These are phyloP conservation scores for Metschnikowia anglica DNA, from an alignment of 805 yeast genomes.

Conservation along the genomic window DNA sequence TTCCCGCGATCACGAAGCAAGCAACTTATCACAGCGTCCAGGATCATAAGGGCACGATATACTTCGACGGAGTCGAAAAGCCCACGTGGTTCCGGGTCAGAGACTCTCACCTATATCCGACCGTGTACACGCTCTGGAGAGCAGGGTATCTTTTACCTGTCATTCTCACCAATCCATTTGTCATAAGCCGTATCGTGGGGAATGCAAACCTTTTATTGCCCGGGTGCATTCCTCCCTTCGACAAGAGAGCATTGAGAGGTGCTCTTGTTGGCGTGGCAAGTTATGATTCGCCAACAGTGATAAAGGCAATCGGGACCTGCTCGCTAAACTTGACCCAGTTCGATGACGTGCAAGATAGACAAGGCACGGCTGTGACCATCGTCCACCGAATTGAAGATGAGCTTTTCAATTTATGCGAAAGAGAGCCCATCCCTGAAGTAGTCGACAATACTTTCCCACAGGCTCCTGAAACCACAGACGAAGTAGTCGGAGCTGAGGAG, in stretches of 20 bases:
- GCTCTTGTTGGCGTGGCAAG: slow-evolving; percentile 70
- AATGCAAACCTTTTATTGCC: slow-evolving; percentile 86
- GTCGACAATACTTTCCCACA: slow-evolving; percentile 7
- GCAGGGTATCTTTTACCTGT: slow-evolving; percentile 65
- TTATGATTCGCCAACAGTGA: slow-evolving; percentile 56
- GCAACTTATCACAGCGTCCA: slow-evolving; percentile 57
- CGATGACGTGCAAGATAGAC: slow-evolving; percentile 53
- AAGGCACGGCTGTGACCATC: slow-evolving; percentile 77
- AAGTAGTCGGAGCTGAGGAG: neutral
- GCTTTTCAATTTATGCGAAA: slow-evolving; percentile 52
- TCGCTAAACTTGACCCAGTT: slow-evolving; percentile 45
- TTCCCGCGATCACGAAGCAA: slow-evolving; percentile 60
- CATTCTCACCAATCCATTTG: slow-evolving; percentile 70
- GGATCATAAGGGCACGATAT: slow-evolving; percentile 59
- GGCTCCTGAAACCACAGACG: neutral
- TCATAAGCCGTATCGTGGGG: slow-evolving; percentile 62
- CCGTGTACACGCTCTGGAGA: slow-evolving; percentile 71
- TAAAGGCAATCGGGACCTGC: slow-evolving; percentile 72
- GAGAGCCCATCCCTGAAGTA: slow-evolving; percentile 27
- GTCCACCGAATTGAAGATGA: slow-evolving; percentile 70
- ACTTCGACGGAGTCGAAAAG: slow-evolving; percentile 57
- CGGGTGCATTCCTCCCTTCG: slow-evolving; percentile 65
- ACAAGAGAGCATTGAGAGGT: slow-evolving; percentile 47
- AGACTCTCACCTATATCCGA: slow-evolving; percentile 60
- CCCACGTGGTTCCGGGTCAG: slow-evolving; percentile 74